Evolutionary conservation across 2,329 filamentous ascomycete genomes (phyloP), one percentile per base, ranked within the genome.

Genomic region (Didymella pinodella): DNA sequence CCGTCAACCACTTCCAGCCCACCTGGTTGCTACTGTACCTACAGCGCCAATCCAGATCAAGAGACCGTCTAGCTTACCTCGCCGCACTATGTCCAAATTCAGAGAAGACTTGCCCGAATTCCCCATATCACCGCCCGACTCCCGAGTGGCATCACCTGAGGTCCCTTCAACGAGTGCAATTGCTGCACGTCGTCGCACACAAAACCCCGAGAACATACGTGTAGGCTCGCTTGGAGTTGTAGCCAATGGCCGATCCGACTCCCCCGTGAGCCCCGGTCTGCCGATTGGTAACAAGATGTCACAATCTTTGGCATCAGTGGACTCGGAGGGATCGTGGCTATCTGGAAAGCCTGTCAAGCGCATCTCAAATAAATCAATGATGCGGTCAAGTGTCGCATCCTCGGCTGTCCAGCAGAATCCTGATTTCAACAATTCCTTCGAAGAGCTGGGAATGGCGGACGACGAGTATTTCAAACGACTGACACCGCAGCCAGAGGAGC

Each of bases 271-370:
- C 44, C 70, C 75, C 7, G 68, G 64, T n/a, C 63, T 68, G 34
- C 71, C 67, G 12, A 59, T 66, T 22, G 67, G 71, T 20, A 73
- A 72, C 12, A 59, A 74, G 32, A 78, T 93, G 72, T 92, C 93
- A 29, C 90, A 93, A 75, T 98, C 94, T 0, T 83, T 98, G 18
- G 95, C 93, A 2, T 97, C 93, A 0, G 92, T 98, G 59, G 95
- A 97, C 72, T 97, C 93, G 0, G 95, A 99, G 79, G 95, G 86
- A 4, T 97, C 93, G 0, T 99, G 95, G 95, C 87, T 99, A 44
- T 95, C 93, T 3, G 93, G 94, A 16, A 88, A 89, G 56, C 82
- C 84, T 62, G 75, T 82, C 66, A 79, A 84, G 74, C 78, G 79
- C 44, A 76, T 74, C 56, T 84, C 80, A 63, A 78, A 72, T 70